phyloP scores from a whole-genome alignment of 2,329 filamentous ascomycete species.

The Phaeomoniella chlamydospora region DNA sequence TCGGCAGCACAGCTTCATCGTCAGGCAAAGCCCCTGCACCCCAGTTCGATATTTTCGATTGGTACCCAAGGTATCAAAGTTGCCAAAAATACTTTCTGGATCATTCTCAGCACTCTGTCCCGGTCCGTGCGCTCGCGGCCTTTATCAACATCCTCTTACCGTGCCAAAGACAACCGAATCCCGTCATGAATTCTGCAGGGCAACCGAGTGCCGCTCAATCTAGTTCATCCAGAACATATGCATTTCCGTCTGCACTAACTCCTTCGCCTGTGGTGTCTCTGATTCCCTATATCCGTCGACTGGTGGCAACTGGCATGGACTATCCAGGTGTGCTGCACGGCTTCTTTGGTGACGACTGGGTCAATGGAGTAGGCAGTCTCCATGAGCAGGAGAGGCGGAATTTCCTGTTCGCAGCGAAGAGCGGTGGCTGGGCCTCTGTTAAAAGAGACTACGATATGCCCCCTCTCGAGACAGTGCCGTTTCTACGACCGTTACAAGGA shows the following conservation, averaged over 20 bases:
- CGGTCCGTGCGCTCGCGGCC: conserved; percentile 76
- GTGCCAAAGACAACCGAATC: conserved; percentile 52
- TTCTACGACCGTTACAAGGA: conserved; percentile 67
- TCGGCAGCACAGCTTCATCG: conserved; percentile 6
- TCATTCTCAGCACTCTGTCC: conserved; percentile 67
- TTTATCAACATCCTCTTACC: conserved; percentile 87
- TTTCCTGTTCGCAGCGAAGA: conserved; percentile 90
- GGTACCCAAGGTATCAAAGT: conserved; percentile 81
- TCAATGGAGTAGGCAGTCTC: conserved; percentile 60
- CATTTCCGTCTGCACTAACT: conserved; percentile 19
- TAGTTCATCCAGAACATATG: conserved; percentile 12
- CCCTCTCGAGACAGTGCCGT: conserved; percentile 71
- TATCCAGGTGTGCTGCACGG: conserved; percentile 74
- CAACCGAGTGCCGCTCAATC: conserved; percentile 27
- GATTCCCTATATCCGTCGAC: conserved; percentile 75
- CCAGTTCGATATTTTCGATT: conserved; percentile 60
- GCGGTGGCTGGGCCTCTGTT: conserved; percentile 74
- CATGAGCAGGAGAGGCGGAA: conserved; percentile 86
- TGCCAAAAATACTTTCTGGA: conserved; percentile 88
- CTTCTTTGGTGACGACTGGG: conserved; percentile 94
- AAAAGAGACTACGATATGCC: conserved; percentile 85
- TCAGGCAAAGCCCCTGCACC: conserved; percentile 17
- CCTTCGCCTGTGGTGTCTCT: conserved; percentile 45
- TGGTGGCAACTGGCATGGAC: conserved; percentile 87
- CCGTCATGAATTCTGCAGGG: conserved; percentile 26